These are phyloP conservation scores for Elymus sibiricus DNA, from an alignment of 176 grass and related monocot genomes.

Conservation along the genomic window DNA sequence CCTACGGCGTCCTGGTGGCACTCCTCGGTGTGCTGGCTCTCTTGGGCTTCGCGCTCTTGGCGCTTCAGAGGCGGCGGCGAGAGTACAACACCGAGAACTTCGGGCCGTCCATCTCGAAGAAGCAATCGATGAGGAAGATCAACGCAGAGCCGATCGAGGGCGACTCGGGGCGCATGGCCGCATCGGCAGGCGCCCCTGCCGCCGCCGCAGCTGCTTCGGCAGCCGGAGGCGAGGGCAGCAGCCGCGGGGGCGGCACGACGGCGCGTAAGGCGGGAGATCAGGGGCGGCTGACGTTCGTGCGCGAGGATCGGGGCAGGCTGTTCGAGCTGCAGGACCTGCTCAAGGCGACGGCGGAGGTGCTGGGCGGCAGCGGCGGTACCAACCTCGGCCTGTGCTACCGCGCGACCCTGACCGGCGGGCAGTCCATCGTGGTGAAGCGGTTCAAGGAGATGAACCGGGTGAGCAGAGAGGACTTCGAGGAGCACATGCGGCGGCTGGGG, in stretches of 20 bases:
- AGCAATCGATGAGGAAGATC: not conserved
- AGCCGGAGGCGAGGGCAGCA: not conserved
- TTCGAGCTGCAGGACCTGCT: slow-evolving; percentile 89
- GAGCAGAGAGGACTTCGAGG: slow-evolving; percentile 80
- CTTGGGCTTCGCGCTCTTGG: slow-evolving; percentile 23
- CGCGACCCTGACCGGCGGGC: slow-evolving; percentile 49
- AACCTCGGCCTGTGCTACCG: slow-evolving; percentile 82
- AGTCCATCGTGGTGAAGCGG: slow-evolving; percentile 78
- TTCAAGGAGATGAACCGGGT: slow-evolving; percentile 97
- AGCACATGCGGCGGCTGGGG: slow-evolving; percentile 94
- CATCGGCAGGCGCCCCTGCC: not conserved
- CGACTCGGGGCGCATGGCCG: not conserved
- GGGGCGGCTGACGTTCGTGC: slow-evolving; percentile 68
- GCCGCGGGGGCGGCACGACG: not conserved
- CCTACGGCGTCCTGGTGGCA: slow-evolving; percentile 21
- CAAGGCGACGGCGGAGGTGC: slow-evolving; percentile 87
- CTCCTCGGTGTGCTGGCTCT: slow-evolving; percentile 38
- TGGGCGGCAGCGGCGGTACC: slow-evolving; percentile 41
- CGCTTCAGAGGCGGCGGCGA: slow-evolving; percentile 19
- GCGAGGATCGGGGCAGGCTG: slow-evolving; percentile 45
- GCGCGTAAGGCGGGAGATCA: slow-evolving; percentile 43
- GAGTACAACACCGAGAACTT: slow-evolving; percentile 27
- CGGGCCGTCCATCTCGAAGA: not conserved
- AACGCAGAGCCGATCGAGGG: not conserved
- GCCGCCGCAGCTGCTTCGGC: not conserved